Base-by-base conservation (phyloP, 495 filamentous ascomycete species). In the Gamarada debralockiae region DNA sequence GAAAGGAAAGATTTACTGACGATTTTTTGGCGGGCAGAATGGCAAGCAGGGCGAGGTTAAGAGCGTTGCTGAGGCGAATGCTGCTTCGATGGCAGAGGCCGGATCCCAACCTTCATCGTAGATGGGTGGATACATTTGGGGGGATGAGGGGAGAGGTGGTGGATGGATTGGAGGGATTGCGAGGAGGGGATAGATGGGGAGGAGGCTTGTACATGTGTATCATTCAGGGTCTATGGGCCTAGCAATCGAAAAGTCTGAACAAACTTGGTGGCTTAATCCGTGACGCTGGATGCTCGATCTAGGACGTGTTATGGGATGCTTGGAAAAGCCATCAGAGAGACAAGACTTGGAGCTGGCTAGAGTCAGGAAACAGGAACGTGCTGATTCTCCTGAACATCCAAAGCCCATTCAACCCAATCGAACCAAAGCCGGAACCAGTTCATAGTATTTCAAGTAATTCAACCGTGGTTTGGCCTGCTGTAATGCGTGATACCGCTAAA, bases 31-130 rank as follows among this genome's bases (percentile, higher is more conserved):
- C 29, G n/a, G 25, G 27, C 67, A 98, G 93, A 87, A 89, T 75
- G 95, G 93, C 76, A 97, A 97, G 81, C 91, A 95, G 76, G 86
- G 91, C 72, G 92, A 96, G 21, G 69, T 77, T 66, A 87, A 85
- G 76, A 82, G 74, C 64, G 69, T 97, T 50, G 84, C 79, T 53
- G 72, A 81, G 25, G 90, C 83, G 69, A 92, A 93, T 68, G 76
- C 78, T 54, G 75, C 74, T 42, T 76, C 83, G 17, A 70, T 80
- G 61, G 79, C 74, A 47, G 75, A 82, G 64, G 46, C 50, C 41
- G 55, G 31, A 21, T 33, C 55, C 9, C 24, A 33, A 7, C 3
- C 44, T 27, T 52, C 57, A 10, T 56, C 53, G 21, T 56, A 56
- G 47, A 41, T 14, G 39, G 21, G 45, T 23, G 25, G 12, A 29